Evolutionary conservation across 495 filamentous ascomycete genomes (phyloP).

Genomic region (Penicillium maclennaniae): DNA sequence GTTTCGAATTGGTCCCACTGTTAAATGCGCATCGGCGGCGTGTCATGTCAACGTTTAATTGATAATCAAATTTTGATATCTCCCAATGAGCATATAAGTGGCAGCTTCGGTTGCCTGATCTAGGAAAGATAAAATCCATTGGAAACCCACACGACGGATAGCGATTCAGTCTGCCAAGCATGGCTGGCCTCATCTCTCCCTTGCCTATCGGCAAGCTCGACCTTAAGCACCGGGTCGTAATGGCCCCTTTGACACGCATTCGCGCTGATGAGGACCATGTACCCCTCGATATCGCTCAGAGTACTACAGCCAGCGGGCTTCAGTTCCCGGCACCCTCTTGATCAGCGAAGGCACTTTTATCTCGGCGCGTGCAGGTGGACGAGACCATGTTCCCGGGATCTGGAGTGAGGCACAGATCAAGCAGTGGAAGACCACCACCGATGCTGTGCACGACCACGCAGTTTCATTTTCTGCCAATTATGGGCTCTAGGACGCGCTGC

Average conservation of each 20-base stretch:
- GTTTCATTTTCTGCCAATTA: conserved; percentile 63
- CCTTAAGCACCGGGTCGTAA: conserved; percentile 46
- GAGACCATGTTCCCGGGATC: conserved; percentile 61
- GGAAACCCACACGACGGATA: no score
- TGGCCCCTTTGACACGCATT: conserved; percentile 50
- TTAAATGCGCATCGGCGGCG: no score
- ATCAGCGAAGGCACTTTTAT: conserved; percentile 64
- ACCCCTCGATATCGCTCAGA: conserved; percentile 41
- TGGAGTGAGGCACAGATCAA: no score
- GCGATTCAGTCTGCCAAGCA: no score
- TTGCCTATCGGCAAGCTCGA: no score
- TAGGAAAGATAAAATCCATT: no score
- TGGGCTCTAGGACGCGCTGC: conserved; percentile 63
- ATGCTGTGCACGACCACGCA: conserved; percentile 63
- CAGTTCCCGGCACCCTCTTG: conserved; percentile 47
- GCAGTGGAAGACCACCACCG: conserved; percentile 49
- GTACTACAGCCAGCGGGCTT: conserved; percentile 51
- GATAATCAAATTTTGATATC: no score
- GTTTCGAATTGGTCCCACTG: no score
- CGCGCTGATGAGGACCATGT: conserved; percentile 42
- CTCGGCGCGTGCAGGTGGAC: conserved; percentile 47
- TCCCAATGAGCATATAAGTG: no score
- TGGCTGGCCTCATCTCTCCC: no score
- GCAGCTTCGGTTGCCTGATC: no score
- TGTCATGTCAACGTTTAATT: no score